Evolutionary conservation across 306 rosid genomes (phyloP), one percentile per base, ranked within the genome.

Genomic region (Myrica gale): DNA sequence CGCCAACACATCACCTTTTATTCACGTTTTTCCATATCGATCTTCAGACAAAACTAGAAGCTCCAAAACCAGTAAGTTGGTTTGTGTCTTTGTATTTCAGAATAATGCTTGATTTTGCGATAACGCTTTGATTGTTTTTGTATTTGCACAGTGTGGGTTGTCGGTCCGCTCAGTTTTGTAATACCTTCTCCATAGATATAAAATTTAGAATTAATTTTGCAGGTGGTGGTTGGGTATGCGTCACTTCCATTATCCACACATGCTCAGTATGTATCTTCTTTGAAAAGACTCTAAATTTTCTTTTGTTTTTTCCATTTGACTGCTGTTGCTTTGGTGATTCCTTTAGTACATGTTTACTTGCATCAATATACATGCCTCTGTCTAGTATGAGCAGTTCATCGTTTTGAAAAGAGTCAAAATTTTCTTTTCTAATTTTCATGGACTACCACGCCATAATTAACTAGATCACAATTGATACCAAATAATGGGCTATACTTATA

Each of bases 1-100:
- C 97, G 56, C 97, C 99, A 57, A 85, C 69, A 50, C 97, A 92
- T 85, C 97, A 95, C 85, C 91, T 95, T 79, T 81, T 95, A 44
- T 95, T 95, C 84, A 89, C 97, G 21, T 90, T 95, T 75, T 92
- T 80, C 80, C 96, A 95, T 82, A 89, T 95, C 69, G 99, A 95
- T 80, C 86, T 95, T 80, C 99, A 95, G 85, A 91, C 99, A 71
- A 95, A 95, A 80, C 77, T 84, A 77, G 99, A 95, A 85, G 92
- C 97, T 79, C 99, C 97, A 61, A 92, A 89, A 83, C 97, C 99
- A 20, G 99, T 95, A 79, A 76, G 89, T 81, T 82, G 44, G 15
- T 71, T 79, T 72, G 48, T 68, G 20, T 51, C 19, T 76, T 80
- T 81, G 43, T 54, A 71, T 48, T 57, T 19, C 61, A 44, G 42